phyloP scores from a whole-genome alignment of 345 rosid species.

The Citrus medica region DNA sequence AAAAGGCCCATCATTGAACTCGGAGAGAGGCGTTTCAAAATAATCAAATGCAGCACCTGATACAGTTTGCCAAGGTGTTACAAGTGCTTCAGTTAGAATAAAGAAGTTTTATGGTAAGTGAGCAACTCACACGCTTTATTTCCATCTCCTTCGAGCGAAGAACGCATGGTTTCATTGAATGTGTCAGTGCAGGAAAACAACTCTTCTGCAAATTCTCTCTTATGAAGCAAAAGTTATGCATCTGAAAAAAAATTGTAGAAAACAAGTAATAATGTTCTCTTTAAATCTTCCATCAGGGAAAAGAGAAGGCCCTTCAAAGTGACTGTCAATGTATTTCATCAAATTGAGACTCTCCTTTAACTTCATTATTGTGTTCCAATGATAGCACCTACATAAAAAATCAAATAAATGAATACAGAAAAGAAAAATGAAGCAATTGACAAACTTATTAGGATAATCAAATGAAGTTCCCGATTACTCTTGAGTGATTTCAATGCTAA shows the following conservation, averaged over 20 bases:
- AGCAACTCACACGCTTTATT: slow-evolving; percentile 37
- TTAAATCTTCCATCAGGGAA: slow-evolving; percentile 48
- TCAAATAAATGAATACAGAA: neutral
- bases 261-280: neutral
- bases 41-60: slow-evolving; percentile 63
- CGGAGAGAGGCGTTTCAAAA: slow-evolving; percentile 63
- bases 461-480: neutral
- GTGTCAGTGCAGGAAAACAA: slow-evolving; percentile 49
- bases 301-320: slow-evolving; percentile 82
- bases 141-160: slow-evolving; percentile 55
- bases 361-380: slow-evolving; percentile 71
- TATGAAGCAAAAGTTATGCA: slow-evolving; percentile 11
- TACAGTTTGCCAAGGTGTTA: neutral
- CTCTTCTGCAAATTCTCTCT: slow-evolving; percentile 71
- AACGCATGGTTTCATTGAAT: slow-evolving; percentile 30
- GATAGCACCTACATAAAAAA: slow-evolving; percentile 59
- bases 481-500: neutral
- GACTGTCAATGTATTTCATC: slow-evolving; percentile 62
- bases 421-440: neutral
- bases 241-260: neutral
- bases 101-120: neutral
- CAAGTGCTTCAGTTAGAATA: neutral
- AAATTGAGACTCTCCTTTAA: slow-evolving; percentile 84
- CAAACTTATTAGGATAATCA: neutral
- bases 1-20: slow-evolving; percentile 69